These are phyloP conservation scores for Pythium brassicae DNA, from an alignment of 352 stramenopile species.

Conservation along the genomic window DNA sequence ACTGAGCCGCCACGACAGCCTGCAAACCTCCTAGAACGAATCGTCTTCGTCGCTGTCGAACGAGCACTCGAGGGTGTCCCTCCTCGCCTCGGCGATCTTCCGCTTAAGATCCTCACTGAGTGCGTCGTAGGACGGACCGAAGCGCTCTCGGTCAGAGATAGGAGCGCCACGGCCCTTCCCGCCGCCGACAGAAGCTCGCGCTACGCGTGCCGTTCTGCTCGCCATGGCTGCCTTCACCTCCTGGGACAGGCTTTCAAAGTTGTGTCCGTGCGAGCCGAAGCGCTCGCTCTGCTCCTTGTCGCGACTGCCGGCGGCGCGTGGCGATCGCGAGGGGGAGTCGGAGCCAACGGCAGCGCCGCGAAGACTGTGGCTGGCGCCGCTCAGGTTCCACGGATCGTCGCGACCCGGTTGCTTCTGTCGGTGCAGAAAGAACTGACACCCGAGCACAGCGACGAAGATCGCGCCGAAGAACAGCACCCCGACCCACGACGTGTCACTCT, in stretches of 20 bases:
- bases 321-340: neutral
- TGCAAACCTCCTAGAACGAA: neutral
- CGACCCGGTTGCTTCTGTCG: constrained; percentile 9
- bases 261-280: neutral
- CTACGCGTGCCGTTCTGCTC: neutral
- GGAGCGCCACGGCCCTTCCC: neutral
- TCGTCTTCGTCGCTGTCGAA: constrained; percentile 23
- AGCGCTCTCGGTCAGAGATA: constrained; percentile 13
- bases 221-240: constrained; percentile 10
- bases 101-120: constrained; percentile 28
- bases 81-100: constrained; percentile 26
- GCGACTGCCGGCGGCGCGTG: neutral
- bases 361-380: neutral
- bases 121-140: constrained; percentile 19
- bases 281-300: neutral
- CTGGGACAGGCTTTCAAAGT: constrained; percentile 9
- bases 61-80: constrained; percentile 27
- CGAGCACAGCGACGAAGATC: constrained; percentile 20
- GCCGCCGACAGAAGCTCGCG: neutral
- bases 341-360: neutral
- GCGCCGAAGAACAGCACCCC: constrained; percentile 15
- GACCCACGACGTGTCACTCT: constrained; percentile 20
- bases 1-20: too few relatives aligned
- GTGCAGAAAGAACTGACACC: constrained; percentile 25
- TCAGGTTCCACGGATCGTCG: neutral